Percentiles rank a stretch among this genome's conserved stretches.
phyloP scores from a whole-genome alignment of 805 yeast species.

The Wickerhamiella cacticola region DNA sequence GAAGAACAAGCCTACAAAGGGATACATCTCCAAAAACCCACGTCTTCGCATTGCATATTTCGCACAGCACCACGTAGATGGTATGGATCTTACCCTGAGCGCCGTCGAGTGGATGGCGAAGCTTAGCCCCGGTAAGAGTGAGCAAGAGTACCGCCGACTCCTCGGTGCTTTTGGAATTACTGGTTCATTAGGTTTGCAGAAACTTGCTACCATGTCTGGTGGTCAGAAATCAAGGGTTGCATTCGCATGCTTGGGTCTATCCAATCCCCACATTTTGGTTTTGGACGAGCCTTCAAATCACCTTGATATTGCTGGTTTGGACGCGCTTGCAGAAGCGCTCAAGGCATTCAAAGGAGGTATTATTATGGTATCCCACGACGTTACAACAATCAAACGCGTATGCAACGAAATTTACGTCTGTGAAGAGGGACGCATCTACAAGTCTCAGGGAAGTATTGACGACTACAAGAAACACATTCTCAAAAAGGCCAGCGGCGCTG shows the following conservation, averaged over 20 bases:
- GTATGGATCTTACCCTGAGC: constrained; percentile 75
- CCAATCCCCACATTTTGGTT: constrained; percentile 80
- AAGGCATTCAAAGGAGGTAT: constrained; percentile 88
- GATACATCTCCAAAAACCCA: constrained; percentile 67
- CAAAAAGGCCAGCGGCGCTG: constrained; percentile 61
- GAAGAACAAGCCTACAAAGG: constrained; percentile 57
- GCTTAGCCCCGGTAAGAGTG: constrained; percentile 83
- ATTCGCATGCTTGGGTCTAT: constrained; percentile 85
- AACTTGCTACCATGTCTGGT: constrained; percentile 81
- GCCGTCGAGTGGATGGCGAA: constrained; percentile 93
- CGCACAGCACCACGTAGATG: constrained; percentile 97
- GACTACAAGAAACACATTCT: constrained; percentile 86
- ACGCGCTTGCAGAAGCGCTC: constrained; percentile 85
- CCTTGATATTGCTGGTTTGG: constrained; percentile 95
- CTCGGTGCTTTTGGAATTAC: constrained; percentile 95
- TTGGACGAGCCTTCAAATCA: constrained; percentile 98
- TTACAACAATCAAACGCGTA: constrained; percentile 72
- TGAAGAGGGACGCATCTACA: constrained; percentile 68
- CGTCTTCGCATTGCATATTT: constrained; percentile 89
- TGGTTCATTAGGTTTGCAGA: constrained; percentile 84
- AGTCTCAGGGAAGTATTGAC: constrained; percentile 69
- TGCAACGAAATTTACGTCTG: constrained; percentile 95
- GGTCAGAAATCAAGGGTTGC: constrained; percentile 99
- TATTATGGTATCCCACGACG: constrained; percentile 96
- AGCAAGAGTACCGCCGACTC: constrained; percentile 93